Evolutionary conservation across 2,329 filamentous ascomycete genomes (phyloP), one percentile per base, ranked within the genome.

Genomic region (Anisogramma anomala): DNA sequence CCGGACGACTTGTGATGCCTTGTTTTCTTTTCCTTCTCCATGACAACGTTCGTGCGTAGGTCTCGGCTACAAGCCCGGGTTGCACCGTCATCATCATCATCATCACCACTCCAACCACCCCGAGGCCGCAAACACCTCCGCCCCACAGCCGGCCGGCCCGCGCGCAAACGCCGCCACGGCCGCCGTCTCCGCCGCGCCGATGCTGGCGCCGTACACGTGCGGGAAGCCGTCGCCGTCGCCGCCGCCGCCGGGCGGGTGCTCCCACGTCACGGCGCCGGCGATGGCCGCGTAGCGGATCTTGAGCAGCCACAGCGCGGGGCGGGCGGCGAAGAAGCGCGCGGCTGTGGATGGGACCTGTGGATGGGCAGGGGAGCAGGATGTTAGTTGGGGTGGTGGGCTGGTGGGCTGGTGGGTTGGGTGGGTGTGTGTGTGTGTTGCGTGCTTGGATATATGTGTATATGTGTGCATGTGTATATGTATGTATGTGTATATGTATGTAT

Each of bases 191-290:
- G 57, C 61, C 7, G 50, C 60, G 7, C 75, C 74, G 52, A 80
- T 67, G 50, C 72, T 72, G 37, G n/a, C n/a, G n/a, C 67, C 69
- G 52, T 77, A 77, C 27, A 79, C 54, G 52, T 80, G 77, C 39
- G 75, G 69, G 49, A 74, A 79, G 40, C 63, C 65, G 14, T 61
- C 63, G n/a, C n/a, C 13, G 59, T 58, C 1, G 58, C n/a, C n/a
- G n/a, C n/a, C n/a, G n/a, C n/a, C 57, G 34, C 34, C 35, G 9
- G 60, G 57, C 10, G 62, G 58, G 46, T 54, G 53, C 37, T 79
- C 75, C 74, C 74, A 79, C 48, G 66, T 73, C 20, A 69, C 58
- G 23, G 55, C 52, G 5, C 56, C 53, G 34, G 61, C 58, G 34
- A 72, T 63, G 26, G 62, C 62, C 26, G 60, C 57, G 28, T 71